phyloP scores from a whole-genome alignment of 2,329 filamentous ascomycete species.

The Plenodomus tracheiphilus region DNA sequence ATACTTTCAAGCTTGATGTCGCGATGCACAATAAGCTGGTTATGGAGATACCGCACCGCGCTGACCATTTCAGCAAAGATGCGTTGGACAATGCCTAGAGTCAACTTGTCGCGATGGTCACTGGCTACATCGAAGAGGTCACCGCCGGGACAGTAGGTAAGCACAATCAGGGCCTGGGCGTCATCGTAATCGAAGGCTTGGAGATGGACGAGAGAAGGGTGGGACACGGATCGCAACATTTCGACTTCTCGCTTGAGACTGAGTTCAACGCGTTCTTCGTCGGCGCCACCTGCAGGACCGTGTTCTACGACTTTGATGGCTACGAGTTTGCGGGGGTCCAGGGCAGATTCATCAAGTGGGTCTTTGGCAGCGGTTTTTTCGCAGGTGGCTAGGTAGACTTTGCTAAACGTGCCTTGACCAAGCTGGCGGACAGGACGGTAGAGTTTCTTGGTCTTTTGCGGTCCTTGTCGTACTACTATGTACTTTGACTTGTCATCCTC shows the following conservation, averaged over 20 bases:
- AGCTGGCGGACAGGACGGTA: conserved; percentile 82
- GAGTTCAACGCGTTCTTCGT: conserved; percentile 89
- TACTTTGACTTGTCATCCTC: conserved; percentile 49
- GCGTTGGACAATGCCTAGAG: conserved; percentile 71
- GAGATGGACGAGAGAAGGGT: conserved; percentile 87
- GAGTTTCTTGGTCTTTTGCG: conserved; percentile 70
- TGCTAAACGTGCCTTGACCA: conserved; percentile 93
- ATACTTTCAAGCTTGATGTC: conserved; percentile 98
- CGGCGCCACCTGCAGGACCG: conserved; percentile 88
- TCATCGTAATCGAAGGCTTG: conserved; percentile 89
- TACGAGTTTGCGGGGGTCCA: conserved; percentile 78
- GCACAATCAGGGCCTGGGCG: conserved; percentile 77
- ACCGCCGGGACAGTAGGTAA: conserved; percentile 91
- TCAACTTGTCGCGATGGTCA: conserved; percentile 68
- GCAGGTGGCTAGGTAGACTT: conserved; percentile 87
- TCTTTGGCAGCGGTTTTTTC: conserved; percentile 57
- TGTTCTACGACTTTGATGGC: conserved; percentile 96
- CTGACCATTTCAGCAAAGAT: conserved; percentile 89
- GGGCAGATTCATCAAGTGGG: conserved; percentile 51
- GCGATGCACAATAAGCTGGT: conserved; percentile 84
- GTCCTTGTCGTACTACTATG: conserved; percentile 56
- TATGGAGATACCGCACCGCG: conserved; percentile 84
- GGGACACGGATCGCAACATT: conserved; percentile 83
- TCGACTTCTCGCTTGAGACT: conserved; percentile 93
- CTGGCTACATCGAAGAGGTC: conserved; percentile 94